Evolutionary conservation across 2,329 filamentous ascomycete genomes (phyloP), one percentile per base, ranked within the genome.

Genomic region (Colletotrichum chrysophilum): DNA sequence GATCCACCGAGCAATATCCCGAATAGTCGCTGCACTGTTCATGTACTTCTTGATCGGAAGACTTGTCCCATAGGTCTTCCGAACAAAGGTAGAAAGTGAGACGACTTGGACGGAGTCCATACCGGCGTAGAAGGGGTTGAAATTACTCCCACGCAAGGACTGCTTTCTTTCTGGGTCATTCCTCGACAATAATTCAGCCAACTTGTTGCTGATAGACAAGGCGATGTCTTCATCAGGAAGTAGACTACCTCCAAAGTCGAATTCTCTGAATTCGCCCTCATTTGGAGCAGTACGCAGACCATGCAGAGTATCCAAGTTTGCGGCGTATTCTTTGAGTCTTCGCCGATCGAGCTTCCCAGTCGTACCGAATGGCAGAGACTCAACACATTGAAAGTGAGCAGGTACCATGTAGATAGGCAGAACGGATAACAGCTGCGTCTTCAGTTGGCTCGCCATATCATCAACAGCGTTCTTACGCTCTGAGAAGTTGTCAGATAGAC

Each of bases 401-500:
- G 80, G 80, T 3, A 81, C 65, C 80, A 81, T 81, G 62, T 80
- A 79, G 5, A 62, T 58, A 1, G 79, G 79, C 2, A 81, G 43
- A 10, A 26, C 48, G 1, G 73, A 34, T 8, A 38, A 24, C 4
- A 78, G 56, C 21, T 65, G 60, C n/a, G 30, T 32, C 24, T 66
- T 60, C 66, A 70, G 36, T 18, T 28, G 52, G 58, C 43, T 28
- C 26, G 61, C 21, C 24, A 75, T 36, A 6, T 38, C 28, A 13
- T 61, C 69, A 5, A 71, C 28, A 3, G 65, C 48, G 6, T 24
- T 28, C 14, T 60, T 65, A 4, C 24, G 36, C 48, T 48, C 28
- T 16, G 34, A 48, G 52, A 75, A 43, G n/a, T 56, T 30, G 30
- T 30, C 24, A 3, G 7, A n/a, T 62, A 26, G 55, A 24, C 30